Evolutionary conservation across 495 filamentous ascomycete species (phyloP).

Genomic region (Neurospora pannonica): DNA sequence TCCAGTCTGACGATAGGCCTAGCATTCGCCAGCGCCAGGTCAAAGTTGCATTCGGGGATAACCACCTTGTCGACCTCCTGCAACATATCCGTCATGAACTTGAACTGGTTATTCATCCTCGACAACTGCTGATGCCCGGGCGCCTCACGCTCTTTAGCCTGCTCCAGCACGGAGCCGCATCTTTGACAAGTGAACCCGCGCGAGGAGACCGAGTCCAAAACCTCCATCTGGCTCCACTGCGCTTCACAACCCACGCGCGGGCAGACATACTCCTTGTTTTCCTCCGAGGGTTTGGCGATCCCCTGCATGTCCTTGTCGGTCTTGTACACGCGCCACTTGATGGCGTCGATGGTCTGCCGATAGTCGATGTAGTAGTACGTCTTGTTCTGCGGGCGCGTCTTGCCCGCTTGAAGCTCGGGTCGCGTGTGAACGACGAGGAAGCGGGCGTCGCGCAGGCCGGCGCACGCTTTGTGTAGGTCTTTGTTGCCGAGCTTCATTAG

Average conservation of each 20-base stretch:
- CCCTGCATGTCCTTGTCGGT: conserved; percentile 77
- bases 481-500: conserved; percentile 82
- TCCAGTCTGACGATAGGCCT: conserved; percentile 51
- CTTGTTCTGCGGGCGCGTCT: conserved; percentile 68
- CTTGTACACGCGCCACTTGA: conserved; percentile 86
- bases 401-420: conserved; percentile 67
- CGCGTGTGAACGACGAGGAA: conserved; percentile 77
- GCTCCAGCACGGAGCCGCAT: conserved; percentile 61
- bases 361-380: conserved; percentile 98
- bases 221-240: conserved; percentile 80
- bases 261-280: conserved; percentile 87
- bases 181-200: conserved; percentile 76
- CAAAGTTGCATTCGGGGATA: conserved; percentile 82
- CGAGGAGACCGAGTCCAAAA: conserved; percentile 58
- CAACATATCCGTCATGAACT: conserved; percentile 72
- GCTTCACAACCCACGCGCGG: conserved; percentile 51
- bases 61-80: conserved; percentile 74
- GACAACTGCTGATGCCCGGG: conserved; percentile 82
- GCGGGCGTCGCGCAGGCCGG: conserved; percentile 72
- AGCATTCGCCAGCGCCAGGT: conserved; percentile 57
- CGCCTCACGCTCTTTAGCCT: conserved; percentile 52
- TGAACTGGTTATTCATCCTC: conserved; percentile 77
- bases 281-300: conserved; percentile 65
- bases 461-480: conserved; percentile 78
- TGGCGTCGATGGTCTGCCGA: conserved; percentile 86